Conservation (phyloP, 176 grass and related monocot genomes). For the Eleusine coracana region DNA sequence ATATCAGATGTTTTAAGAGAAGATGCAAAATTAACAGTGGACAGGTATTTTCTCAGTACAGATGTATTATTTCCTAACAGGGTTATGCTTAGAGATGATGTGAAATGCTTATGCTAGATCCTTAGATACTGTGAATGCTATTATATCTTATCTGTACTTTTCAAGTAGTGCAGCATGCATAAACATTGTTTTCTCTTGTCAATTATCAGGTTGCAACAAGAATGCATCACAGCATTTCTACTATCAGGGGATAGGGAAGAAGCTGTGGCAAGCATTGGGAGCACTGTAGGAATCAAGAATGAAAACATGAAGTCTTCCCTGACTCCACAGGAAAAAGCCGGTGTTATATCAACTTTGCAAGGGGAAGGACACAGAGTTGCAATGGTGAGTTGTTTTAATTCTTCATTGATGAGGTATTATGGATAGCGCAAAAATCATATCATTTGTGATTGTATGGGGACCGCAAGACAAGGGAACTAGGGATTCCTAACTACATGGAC, state of each 20-base stretch:
- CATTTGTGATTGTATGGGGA: background rate
- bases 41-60: slow-evolving; percentile 54
- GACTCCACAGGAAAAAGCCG: slow-evolving; percentile 83
- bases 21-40: slow-evolving; percentile 75
- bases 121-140: slow-evolving; percentile 20
- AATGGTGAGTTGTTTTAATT: slow-evolving; percentile 62
- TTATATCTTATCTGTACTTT: slow-evolving; percentile 23
- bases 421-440: background rate
- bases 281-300: slow-evolving; percentile 67
- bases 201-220: slow-evolving; percentile 61
- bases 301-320: slow-evolving; percentile 65
- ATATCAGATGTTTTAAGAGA: slow-evolving; percentile 88
- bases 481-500: background rate
- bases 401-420: background rate
- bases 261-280: slow-evolving; percentile 75
- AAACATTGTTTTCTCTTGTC: slow-evolving; percentile 21
- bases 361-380: slow-evolving; percentile 69
- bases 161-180: slow-evolving; percentile 14
- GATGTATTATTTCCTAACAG: slow-evolving; percentile 13
- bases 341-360: slow-evolving; percentile 79
- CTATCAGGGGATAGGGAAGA: slow-evolving; percentile 93
- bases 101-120: slow-evolving; percentile 5
- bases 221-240: slow-evolving; percentile 66
- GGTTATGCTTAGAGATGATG: background rate
- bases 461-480: background rate